Percentiles rank a stretch among this genome's conserved stretches.
These are phyloP conservation scores for Schwanniomyces yamadae DNA, from an alignment of 805 yeast genomes.

Conservation along the genomic window DNA sequence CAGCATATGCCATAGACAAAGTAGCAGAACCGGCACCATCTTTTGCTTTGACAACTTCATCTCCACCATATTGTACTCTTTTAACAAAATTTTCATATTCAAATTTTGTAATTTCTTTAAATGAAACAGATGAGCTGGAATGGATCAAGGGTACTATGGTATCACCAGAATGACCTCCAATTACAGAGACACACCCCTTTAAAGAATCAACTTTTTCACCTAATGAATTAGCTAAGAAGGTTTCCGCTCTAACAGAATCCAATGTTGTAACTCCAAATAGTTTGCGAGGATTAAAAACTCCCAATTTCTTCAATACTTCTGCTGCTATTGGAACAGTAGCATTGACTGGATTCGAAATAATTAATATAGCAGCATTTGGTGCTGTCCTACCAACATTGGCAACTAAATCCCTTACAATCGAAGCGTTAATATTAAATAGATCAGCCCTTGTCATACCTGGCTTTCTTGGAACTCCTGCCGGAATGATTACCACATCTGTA, in stretches of 20 bases:
- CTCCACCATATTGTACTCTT: slow-evolving; percentile 72
- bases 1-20: slow-evolving; percentile 93
- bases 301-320: slow-evolving; percentile 45
- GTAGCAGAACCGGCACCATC: slow-evolving; percentile 95
- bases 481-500: slow-evolving; percentile 42
- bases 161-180: slow-evolving; percentile 50
- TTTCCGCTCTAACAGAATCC: slow-evolving; percentile 46
- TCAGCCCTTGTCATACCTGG: slow-evolving; percentile 52
- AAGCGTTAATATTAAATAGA: slow-evolving; percentile 46
- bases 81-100: slow-evolving; percentile 31
- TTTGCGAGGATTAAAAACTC: slow-evolving; percentile 45
- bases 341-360: slow-evolving; percentile 47
- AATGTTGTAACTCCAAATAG: slow-evolving; percentile 48
- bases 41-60: slow-evolving; percentile 93
- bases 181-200: slow-evolving; percentile 42
- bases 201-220: slow-evolving; percentile 28
- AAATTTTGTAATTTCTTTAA: slow-evolving; percentile 13
- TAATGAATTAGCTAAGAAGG: slow-evolving; percentile 41
- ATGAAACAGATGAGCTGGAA: slow-evolving; percentile 13
- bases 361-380: slow-evolving; percentile 45
- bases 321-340: slow-evolving; percentile 51
- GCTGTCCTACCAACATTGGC: slow-evolving; percentile 38
- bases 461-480: slow-evolving; percentile 49
- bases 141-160: slow-evolving; percentile 42
- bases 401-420: slow-evolving; percentile 42